Percentiles rank a stretch among this genome's conserved stretches.
phyloP scores from a whole-genome alignment of 2,329 filamentous ascomycete genomes.

The Exophiala sp. region DNA sequence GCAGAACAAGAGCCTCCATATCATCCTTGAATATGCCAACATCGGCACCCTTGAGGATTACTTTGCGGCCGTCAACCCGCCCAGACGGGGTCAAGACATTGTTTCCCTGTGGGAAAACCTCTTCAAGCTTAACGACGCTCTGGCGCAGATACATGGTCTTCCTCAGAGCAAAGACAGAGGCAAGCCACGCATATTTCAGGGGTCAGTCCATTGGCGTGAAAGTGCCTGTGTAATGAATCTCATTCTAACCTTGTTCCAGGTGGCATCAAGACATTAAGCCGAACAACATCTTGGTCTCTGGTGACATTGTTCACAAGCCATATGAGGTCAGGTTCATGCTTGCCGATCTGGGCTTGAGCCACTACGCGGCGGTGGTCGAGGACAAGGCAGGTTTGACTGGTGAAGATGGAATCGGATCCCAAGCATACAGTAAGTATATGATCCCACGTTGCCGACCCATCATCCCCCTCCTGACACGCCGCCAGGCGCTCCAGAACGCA shows the following conservation, averaged over 20 bases:
- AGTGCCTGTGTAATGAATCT: neutral
- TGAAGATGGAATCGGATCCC: neutral
- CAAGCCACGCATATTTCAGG: conserved; percentile 13
- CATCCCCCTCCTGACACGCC: neutral
- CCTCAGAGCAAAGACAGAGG: neutral
- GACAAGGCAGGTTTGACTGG: neutral
- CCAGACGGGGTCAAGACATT: conserved; percentile 29
- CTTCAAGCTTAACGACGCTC: conserved; percentile 31
- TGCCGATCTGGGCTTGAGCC: conserved; percentile 31
- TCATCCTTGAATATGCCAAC: conserved; percentile 36
- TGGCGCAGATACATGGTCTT: conserved; percentile 26
- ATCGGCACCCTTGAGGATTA: conserved; percentile 33
- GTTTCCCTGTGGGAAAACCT: conserved; percentile 33
- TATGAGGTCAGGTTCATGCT: conserved; percentile 32
- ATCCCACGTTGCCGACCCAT: neutral
- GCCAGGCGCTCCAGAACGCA: conserved; percentile 34
- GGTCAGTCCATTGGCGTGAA: conserved; percentile 5
- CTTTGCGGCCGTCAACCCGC: conserved; percentile 28
- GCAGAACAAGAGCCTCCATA: conserved; percentile 30
- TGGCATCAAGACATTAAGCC: conserved; percentile 35
- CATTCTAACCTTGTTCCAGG: conserved; percentile 14
- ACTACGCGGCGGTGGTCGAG: conserved; percentile 13
- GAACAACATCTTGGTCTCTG: conserved; percentile 31
- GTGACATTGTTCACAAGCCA: conserved; percentile 12
- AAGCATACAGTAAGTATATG: conserved; percentile 6